A percentile compares a stretch with the other conserved stretches of the same genome.
phyloP scores from a whole-genome alignment of 495 filamentous ascomycete species.

The Eremomyces bilateralis region DNA sequence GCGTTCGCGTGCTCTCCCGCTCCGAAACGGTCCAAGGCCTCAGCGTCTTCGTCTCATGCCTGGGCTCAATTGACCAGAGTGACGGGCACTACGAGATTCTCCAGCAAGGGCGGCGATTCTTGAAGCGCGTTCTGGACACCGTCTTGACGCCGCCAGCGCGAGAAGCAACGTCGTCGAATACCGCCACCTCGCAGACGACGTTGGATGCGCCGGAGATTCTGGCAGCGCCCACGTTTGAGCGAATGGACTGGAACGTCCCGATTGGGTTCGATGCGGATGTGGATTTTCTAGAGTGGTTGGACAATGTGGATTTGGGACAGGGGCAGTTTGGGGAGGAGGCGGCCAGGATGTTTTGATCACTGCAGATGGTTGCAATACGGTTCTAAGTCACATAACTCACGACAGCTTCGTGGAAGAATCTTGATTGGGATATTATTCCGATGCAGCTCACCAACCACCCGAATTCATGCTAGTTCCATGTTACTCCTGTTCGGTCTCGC shows the following conservation, averaged over 20 bases:
- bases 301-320: conserved; percentile 19
- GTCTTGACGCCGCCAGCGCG: conserved; percentile 13
- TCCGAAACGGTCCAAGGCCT: conserved; percentile 42
- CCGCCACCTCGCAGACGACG: background rate
- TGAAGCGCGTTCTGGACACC: conserved; percentile 26
- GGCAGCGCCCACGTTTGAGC: background rate
- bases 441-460: too few relatives aligned
- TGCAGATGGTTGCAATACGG: too few relatives aligned
- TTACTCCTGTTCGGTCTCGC: too few relatives aligned
- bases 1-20: conserved; percentile 24
- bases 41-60: conserved; percentile 35
- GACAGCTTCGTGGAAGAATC: too few relatives aligned
- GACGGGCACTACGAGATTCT: conserved; percentile 33
- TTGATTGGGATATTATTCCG: too few relatives aligned
- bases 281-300: conserved; percentile 19
- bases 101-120: conserved; percentile 20
- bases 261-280: conserved; percentile 13
- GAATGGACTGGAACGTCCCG: conserved; percentile 9
- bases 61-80: conserved; percentile 32
- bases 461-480: too few relatives aligned
- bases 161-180: background rate
- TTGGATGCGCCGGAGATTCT: conserved; percentile 4
- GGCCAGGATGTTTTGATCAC: too few relatives aligned
- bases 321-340: too few relatives aligned
- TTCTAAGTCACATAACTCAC: too few relatives aligned